Percentiles rank a stretch among this genome's conserved stretches.
These are phyloP conservation scores for Strombidium stylifer DNA, from an alignment of 73 alveolate species.

Conservation along the genomic window DNA sequence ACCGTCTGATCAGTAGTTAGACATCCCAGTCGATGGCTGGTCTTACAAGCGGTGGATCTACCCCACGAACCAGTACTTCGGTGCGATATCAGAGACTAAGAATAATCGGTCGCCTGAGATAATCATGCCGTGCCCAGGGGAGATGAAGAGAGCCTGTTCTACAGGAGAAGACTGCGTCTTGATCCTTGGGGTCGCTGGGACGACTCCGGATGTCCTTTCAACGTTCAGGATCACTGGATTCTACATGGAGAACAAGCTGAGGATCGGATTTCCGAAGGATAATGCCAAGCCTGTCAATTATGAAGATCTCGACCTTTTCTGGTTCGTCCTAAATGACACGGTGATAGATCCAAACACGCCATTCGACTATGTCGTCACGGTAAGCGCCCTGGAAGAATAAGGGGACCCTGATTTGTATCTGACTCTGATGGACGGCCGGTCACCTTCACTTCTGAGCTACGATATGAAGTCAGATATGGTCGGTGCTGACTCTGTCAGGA, in stretches of 20 bases:
- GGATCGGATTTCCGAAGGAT: not conserved
- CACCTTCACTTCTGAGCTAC: constrained; percentile 17
- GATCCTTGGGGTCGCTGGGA: constrained; percentile 27
- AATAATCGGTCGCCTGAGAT: constrained; percentile 18
- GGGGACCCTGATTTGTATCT: constrained; percentile 9
- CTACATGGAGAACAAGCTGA: constrained; percentile 7
- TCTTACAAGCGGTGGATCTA: constrained; percentile 18
- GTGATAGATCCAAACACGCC: not conserved
- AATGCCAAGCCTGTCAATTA: not conserved
- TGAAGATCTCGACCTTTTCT: constrained; percentile 2
- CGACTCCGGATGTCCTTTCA: not conserved
- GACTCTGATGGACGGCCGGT: constrained; percentile 26
- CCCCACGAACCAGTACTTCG: not conserved
- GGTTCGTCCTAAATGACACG: constrained; percentile 20
- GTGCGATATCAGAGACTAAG: not conserved
- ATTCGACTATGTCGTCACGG: constrained; percentile 21
- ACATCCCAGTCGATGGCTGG: no score
- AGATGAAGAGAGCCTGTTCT: not conserved
- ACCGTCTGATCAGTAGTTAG: no score
- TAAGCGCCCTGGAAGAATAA: not conserved
- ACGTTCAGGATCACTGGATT: constrained; percentile 8
- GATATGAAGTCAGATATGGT: constrained; percentile 23
- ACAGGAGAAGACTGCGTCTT: not conserved
- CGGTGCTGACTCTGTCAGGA: constrained; percentile 13
- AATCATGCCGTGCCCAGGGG: constrained; percentile 12